Base-by-base conservation (phyloP, 495 filamentous ascomycete genomes). In the Podospora comata region DNA sequence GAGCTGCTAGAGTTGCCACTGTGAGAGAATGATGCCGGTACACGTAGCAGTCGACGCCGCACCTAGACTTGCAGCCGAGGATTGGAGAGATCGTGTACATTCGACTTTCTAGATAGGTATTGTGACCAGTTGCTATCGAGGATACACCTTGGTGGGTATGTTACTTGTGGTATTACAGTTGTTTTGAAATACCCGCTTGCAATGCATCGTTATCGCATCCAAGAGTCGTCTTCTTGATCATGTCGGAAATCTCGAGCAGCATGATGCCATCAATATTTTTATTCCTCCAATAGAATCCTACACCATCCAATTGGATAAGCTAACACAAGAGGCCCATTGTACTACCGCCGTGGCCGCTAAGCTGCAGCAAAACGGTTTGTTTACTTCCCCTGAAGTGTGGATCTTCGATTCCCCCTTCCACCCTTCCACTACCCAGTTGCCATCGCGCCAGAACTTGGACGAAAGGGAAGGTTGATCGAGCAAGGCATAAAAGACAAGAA, bases 341-440 rank as follows among this genome's bases (percentile, higher is more conserved):
- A 5, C 5, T 32, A 9, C 13, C 39, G 39, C 9, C 9, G 2
- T 48, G 9, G 39, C 39, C 39, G 39, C 39, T 48, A 48, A 48
- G 39, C 39, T 48, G 39, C 39, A 48, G 39, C 7, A 48, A 48
- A 48, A 13, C 39, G 15, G 30, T 63, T 63, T 63, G 61, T 63
- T 63, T 63, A 63, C 61, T 59, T 44, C 61, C 61, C 61, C 61
- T 63, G 61, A 63, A 48, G 4, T 39, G 28, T 20, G 28, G 61
- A 23, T 27, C 18, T 18, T 15, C 56, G 18, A 20, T 4, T 27
- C 56, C 23, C 5, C 18, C 20, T 58, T 5, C 19, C 18, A 58
- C 6, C 4, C 23, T 58, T n/a, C n/a, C 6, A 57, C 23, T 18
- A 4, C 18, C 56, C 23, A 13, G 4, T 16, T 15, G 5, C 13